Evolutionary conservation across 2,329 filamentous ascomycete species (phyloP).

Genomic region (Ilyonectria destructans): DNA sequence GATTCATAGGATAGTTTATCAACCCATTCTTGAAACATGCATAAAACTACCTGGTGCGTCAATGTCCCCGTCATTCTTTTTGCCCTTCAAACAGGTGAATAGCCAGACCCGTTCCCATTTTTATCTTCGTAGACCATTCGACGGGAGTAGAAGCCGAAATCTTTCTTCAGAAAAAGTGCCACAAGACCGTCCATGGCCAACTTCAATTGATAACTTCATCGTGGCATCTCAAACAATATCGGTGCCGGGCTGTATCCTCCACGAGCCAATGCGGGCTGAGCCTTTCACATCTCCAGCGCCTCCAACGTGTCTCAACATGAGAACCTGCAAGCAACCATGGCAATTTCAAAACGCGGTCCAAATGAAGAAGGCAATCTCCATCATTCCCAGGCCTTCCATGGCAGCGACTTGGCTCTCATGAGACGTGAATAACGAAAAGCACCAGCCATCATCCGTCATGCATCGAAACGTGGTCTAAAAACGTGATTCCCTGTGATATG

Average conservation of each 20-base stretch:
- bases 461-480: conserved; percentile 67
- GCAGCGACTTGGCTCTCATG: conserved; percentile 47
- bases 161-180: conserved; percentile 47
- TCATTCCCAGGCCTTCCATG: conserved; percentile 46
- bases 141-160: conserved; percentile 42
- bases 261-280: conserved; percentile 38
- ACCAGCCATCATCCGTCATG: conserved; percentile 66
- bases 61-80: conserved; percentile 29
- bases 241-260: conserved; percentile 42
- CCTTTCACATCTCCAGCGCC: conserved; percentile 46
- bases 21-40: conserved; percentile 22
- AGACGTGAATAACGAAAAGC: conserved; percentile 60
- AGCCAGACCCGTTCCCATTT: conserved; percentile 42
- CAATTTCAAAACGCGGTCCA: conserved; percentile 44
- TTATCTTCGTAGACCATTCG: conserved; percentile 44
- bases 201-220: conserved; percentile 51
- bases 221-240: conserved; percentile 46
- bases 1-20: conserved; percentile 8
- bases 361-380: conserved; percentile 44
- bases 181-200: conserved; percentile 47
- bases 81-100: conserved; percentile 19
- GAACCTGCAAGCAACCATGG: conserved; percentile 44
- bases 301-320: conserved; percentile 40
- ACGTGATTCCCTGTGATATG: conserved; percentile 57
- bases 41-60: conserved; percentile 35